Percentiles rank a stretch among this genome's conserved stretches.
Evolutionary conservation across 306 rosid genomes (phyloP).

Genomic region (Prosopis cineraria): DNA sequence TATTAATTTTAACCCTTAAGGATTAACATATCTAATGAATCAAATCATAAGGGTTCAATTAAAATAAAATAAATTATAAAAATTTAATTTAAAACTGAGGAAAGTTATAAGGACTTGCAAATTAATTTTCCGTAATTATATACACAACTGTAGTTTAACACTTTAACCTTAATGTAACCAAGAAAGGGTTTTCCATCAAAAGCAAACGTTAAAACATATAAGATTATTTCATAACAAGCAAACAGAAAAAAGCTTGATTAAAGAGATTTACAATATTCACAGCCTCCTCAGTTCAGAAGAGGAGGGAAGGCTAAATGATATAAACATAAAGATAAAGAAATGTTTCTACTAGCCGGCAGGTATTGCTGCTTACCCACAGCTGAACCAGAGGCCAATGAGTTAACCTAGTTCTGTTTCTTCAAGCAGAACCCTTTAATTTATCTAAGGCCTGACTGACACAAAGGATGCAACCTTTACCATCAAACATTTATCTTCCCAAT

Average conservation of each 20-base stretch:
- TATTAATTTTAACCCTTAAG: too few species aligned
- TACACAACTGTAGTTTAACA: too few species aligned
- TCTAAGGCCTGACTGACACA: constrained; percentile 1
- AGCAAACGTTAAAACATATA: background rate
- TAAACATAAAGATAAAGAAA: constrained; percentile 29
- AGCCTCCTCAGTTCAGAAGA: constrained; percentile 12
- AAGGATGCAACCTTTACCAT: background rate
- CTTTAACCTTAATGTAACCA: too few species aligned
- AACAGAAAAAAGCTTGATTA: background rate
- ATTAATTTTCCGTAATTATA: too few species aligned
- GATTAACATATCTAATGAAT: too few species aligned
- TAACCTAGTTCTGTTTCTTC: constrained; percentile 31
- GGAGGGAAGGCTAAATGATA: background rate
- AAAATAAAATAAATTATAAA: too few species aligned
- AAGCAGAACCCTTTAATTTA: constrained; percentile 23
- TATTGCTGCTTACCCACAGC: constrained; percentile 6
- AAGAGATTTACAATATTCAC: constrained; percentile 36
- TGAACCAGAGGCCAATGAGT: constrained; percentile 16
- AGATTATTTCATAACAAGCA: constrained; percentile 9
- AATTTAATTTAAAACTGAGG: too few species aligned
- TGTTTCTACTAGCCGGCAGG: background rate
- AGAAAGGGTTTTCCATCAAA: background rate
- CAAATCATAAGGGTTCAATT: too few species aligned
- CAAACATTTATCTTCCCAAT: constrained; percentile 25
- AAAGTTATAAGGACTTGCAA: too few species aligned